Conservation (phyloP, 192 early-diverging fungal species). For the Backusella parvicylindrica region DNA sequence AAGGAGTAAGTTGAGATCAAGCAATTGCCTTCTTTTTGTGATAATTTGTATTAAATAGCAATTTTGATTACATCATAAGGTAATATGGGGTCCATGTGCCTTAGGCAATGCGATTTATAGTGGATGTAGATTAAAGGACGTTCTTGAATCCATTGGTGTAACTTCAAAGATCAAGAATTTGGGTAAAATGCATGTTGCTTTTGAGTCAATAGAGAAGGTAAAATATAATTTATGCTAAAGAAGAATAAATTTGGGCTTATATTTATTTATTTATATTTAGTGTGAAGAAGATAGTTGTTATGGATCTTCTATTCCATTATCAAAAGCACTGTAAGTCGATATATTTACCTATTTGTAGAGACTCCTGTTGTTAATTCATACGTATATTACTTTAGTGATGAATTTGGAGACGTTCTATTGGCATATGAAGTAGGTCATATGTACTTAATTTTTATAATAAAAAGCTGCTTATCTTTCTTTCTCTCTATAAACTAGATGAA, state of each 20-base stretch:
- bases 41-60: neutral
- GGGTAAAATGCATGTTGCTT: conserved; percentile 52
- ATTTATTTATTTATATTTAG: neutral
- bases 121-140: conserved; percentile 74
- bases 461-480: neutral
- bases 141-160: conserved; percentile 62
- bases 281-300: conserved; percentile 66
- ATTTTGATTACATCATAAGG: conserved; percentile 19
- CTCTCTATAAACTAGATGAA: conserved; percentile 59
- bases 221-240: neutral
- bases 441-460: conserved; percentile 32
- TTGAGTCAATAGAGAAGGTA: conserved; percentile 65
- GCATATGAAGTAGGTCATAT: conserved; percentile 64
- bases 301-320: conserved; percentile 63
- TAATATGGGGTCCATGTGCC: conserved; percentile 78
- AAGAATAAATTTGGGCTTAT: neutral
- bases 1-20: conserved; percentile 46
- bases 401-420: conserved; percentile 65
- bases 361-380: neutral
- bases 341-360: neutral
- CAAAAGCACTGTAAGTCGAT: conserved; percentile 56
- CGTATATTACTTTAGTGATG: conserved; percentile 32
- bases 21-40: neutral
- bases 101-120: conserved; percentile 77
- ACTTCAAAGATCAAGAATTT: conserved; percentile 43